Evolutionary conservation across 352 stramenopile genomes (phyloP).

Genomic region (Phytophthora sojae): DNA sequence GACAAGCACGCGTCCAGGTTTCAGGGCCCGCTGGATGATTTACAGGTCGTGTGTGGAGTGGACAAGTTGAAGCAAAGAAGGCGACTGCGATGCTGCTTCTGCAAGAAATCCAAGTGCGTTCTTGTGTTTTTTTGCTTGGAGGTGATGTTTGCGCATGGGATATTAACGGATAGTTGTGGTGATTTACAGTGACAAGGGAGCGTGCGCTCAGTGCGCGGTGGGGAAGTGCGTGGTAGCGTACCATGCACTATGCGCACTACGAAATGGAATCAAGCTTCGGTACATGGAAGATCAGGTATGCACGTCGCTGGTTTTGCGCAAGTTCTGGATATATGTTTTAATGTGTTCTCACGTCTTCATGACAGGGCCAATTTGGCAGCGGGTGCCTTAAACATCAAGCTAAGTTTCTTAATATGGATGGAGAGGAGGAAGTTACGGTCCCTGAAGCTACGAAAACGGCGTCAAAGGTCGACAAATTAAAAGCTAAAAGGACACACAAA

Average conservation of each 20-base stretch:
- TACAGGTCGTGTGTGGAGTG: conserved; percentile 69
- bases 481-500: conserved; percentile 23
- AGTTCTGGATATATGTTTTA: neutral
- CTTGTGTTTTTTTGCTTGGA: conserved; percentile 24
- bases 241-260: conserved; percentile 71
- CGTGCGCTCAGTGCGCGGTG: conserved; percentile 73
- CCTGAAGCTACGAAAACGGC: conserved; percentile 21
- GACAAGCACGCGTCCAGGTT: conserved; percentile 30
- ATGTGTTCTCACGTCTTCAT: neutral
- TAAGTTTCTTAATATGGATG: conserved; percentile 52
- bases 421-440: conserved; percentile 19
- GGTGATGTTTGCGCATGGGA: neutral
- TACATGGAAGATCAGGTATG: conserved; percentile 68
- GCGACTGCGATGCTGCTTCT: conserved; percentile 78
- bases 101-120: conserved; percentile 58
- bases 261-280: conserved; percentile 65
- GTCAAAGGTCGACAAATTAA: conserved; percentile 17
- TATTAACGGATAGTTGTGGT: conserved; percentile 16
- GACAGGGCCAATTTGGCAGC: conserved; percentile 68
- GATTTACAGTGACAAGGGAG: conserved; percentile 62
- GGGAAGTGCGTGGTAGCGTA: conserved; percentile 81
- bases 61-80: conserved; percentile 61
- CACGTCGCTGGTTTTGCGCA: neutral
- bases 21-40: conserved; percentile 38
- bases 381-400: conserved; percentile 67